These are phyloP conservation scores for Serendipita indica DNA, from an alignment of 768 basidiomycete species.

Conservation along the genomic window DNA sequence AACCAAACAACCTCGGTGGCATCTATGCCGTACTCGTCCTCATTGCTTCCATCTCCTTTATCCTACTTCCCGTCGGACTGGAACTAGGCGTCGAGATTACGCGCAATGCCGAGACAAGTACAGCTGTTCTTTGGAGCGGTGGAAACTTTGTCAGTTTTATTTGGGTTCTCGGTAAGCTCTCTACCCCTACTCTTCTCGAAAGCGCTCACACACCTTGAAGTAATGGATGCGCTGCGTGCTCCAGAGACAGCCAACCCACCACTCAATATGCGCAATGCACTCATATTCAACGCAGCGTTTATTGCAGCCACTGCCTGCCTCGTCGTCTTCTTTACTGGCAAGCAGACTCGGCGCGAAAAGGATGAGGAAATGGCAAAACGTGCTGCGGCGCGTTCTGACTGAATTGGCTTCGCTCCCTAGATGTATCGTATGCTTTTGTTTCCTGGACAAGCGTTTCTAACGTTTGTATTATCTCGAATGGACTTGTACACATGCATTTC, in stretches of 20 bases:
- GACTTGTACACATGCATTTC: no score
- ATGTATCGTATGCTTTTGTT: background rate
- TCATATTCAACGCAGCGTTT: conserved; percentile 51
- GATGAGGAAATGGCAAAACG: background rate
- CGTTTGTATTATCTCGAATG: no score
- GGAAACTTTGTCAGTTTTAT: conserved; percentile 49
- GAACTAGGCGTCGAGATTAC: conserved; percentile 72
- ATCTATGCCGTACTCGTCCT: conserved; percentile 55
- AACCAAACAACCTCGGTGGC: conserved; percentile 41
- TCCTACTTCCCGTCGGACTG: conserved; percentile 59
- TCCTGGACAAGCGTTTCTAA: no score
- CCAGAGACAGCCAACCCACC: conserved; percentile 48
- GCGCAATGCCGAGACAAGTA: conserved; percentile 61
- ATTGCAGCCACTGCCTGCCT: conserved; percentile 27
- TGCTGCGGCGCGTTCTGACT: background rate
- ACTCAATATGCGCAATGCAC: conserved; percentile 50
- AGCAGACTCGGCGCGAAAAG: background rate
- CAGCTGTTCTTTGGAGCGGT: conserved; percentile 63
- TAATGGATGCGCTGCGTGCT: conserved; percentile 53
- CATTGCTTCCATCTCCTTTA: conserved; percentile 48
- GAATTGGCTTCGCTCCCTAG: background rate
- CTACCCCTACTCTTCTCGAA: background rate
- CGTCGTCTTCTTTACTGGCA: conserved; percentile 41
- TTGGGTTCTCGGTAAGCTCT: conserved; percentile 42
- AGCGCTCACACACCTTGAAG: conserved; percentile 23